phyloP scores from a whole-genome alignment of 352 stramenopile species.

The Globisporangium takayamanum region DNA sequence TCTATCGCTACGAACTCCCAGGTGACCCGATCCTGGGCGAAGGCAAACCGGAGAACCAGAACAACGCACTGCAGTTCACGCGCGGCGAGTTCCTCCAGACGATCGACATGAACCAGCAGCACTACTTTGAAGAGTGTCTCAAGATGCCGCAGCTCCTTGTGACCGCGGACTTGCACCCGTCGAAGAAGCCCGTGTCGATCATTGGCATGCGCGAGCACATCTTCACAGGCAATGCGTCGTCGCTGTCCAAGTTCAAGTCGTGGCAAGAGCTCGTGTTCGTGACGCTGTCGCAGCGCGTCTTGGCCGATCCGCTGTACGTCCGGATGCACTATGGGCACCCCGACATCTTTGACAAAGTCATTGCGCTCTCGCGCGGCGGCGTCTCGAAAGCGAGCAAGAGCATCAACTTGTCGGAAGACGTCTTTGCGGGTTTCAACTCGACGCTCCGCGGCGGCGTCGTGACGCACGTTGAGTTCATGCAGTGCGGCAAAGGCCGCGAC shows the following conservation, averaged over 20 bases:
- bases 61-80: conserved; percentile 90
- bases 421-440: conserved; percentile 80
- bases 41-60: conserved; percentile 84
- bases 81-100: conserved; percentile 96
- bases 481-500: conserved; percentile 82
- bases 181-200: conserved; percentile 67
- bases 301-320: conserved; percentile 64
- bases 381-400: conserved; percentile 78
- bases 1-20: conserved; percentile 75
- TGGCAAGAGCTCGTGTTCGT: conserved; percentile 85
- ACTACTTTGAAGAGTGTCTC: conserved; percentile 83
- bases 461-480: conserved; percentile 83
- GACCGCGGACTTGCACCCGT: conserved; percentile 64
- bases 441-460: conserved; percentile 70
- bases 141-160: conserved; percentile 84
- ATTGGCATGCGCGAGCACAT: conserved; percentile 86
- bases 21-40: conserved; percentile 82
- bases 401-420: conserved; percentile 83
- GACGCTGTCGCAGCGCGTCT: conserved; percentile 74
- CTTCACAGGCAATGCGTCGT: conserved; percentile 82
- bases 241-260: conserved; percentile 79
- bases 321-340: conserved; percentile 84
- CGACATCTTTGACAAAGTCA: conserved; percentile 79
- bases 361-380: conserved; percentile 66
- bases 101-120: conserved; percentile 99